Base-by-base conservation (phyloP, 441 rosid genomes). In the Capsella rubella region DNA sequence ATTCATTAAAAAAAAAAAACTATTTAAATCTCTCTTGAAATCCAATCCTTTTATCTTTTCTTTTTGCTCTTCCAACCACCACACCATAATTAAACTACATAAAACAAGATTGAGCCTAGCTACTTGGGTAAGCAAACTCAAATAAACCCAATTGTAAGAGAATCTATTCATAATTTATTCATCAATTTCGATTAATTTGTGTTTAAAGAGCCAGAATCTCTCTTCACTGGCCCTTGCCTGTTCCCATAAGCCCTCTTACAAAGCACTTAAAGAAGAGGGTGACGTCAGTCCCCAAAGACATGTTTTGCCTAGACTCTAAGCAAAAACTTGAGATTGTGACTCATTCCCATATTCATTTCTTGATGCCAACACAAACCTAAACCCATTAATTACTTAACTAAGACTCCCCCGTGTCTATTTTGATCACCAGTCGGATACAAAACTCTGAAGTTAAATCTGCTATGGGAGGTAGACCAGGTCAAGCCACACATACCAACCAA, bases 11-110 rank as follows among this genome's bases (percentile, higher is more conserved):
- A 64, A 47, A 21, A 14, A 64, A 65, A 56, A 70, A 60, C n/a
- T 55, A 76, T 63, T 70, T 57, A 32, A 39, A 71, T 71, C 28
- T 64, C n/a, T 64, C 62, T 65, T 77, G 52, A 52, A 29, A 59
- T 12, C 57, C 37, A 77, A 65, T 71, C 53, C 8, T 63, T 70
- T 69, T 10, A 54, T 29, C 27, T 25, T 29, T 50, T 29, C 3
- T 37, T 39, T 39, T 56, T n/a, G 11, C 56, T 50, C 76, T 65
- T 64, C 39, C 81, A 78, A 78, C 81, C 50, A 78, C 74, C 78
- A 78, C 70, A 78, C 77, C 69, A 78, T 62, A 78, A 67, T 67
- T 67, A 72, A 78, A 59, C 63, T 15, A 65, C 64, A 71, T 71
- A 52, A 59, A 43, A 71, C 73, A 67, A 78, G 49, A 67, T 31